Conservation (phyloP, 495 filamentous ascomycete genomes). For the Ascodesmis nigricans region DNA sequence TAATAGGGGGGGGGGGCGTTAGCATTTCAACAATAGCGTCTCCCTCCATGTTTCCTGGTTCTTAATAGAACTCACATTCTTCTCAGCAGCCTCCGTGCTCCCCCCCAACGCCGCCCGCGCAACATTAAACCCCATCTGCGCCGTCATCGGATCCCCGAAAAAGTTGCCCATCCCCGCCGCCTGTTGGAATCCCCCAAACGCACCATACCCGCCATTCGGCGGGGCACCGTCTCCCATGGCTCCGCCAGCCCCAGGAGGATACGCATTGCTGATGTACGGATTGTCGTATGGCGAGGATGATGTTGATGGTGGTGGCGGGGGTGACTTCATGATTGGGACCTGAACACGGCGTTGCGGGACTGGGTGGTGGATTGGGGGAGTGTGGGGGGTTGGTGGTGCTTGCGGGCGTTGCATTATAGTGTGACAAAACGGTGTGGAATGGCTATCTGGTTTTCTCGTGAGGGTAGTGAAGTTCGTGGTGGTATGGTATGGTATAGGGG, state of each 20-base stretch:
- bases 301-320: slow-evolving; percentile 60
- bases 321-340: slow-evolving; percentile 94
- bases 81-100: slow-evolving; percentile 79
- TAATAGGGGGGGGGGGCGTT: too few species aligned
- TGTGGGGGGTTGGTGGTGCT: too few species aligned
- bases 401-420: too few species aligned
- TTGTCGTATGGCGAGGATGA: slow-evolving; percentile 41
- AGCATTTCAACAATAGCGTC: too few species aligned
- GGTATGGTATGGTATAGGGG: too few species aligned
- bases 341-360: slow-evolving; percentile 97
- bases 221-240: too few species aligned
- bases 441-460: too few species aligned
- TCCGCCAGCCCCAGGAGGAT: slow-evolving; percentile 37
- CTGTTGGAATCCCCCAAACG: too few species aligned
- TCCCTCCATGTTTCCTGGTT: too few species aligned
- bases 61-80: slow-evolving; percentile 62
- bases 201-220: too few species aligned
- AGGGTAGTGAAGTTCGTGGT: too few species aligned
- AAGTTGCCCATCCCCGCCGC: slow-evolving; percentile 47
- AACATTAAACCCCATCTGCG: slow-evolving; percentile 87
- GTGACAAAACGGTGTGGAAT: too few species aligned
- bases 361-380: slow-evolving; percentile 89
- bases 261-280: slow-evolving; percentile 59
- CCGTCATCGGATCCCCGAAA: slow-evolving; percentile 69
- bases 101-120: slow-evolving; percentile 75